Evolutionary conservation across 2,329 filamentous ascomycete genomes (phyloP).

Genomic region (Xylaria sp.): DNA sequence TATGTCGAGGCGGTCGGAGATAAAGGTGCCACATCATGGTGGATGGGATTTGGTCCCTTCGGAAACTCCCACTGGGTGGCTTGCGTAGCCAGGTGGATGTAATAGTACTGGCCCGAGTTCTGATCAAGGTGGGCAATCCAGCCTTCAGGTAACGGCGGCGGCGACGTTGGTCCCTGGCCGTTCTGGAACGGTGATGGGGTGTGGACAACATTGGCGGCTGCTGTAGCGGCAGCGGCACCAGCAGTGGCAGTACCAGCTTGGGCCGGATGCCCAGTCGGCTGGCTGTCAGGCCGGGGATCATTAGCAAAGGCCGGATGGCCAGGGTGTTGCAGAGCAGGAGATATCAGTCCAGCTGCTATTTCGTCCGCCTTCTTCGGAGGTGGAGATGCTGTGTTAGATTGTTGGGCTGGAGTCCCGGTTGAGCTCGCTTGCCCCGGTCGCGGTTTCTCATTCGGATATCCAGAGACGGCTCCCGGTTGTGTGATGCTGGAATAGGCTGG

Average conservation of each 20-base stretch:
- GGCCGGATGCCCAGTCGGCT: conserved; percentile 60
- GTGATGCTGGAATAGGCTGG: conserved; percentile 93
- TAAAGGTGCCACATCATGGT: conserved; percentile 82
- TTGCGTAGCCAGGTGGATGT: conserved; percentile 94
- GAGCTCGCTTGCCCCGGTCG: conserved; percentile 54
- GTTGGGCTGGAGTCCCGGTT: conserved; percentile 44
- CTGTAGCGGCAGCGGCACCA: background rate
- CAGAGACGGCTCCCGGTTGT: conserved; percentile 57
- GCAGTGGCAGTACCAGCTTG: conserved; percentile 46
- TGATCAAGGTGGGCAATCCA: conserved; percentile 98
- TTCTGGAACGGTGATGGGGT: conserved; percentile 58
- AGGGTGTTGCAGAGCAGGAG: conserved; percentile 65
- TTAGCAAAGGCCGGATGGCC: conserved; percentile 93
- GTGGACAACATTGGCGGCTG: conserved; percentile 45
- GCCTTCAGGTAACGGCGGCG: conserved; percentile 92
- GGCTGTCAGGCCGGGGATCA: conserved; percentile 68
- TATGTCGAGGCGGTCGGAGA: conserved; percentile 84
- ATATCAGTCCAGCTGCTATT: conserved; percentile 53
- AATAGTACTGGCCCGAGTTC: conserved; percentile 97
- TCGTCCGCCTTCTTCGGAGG: conserved; percentile 50
- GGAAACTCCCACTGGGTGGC: conserved; percentile 99
- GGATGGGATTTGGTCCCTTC: conserved; percentile 90
- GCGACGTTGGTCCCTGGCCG: conserved; percentile 74
- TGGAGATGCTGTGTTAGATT: conserved; percentile 45
- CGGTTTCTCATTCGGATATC: conserved; percentile 85